Evolutionary conservation across 768 basidiomycete species (phyloP).

Genomic region (Russula lepida): DNA sequence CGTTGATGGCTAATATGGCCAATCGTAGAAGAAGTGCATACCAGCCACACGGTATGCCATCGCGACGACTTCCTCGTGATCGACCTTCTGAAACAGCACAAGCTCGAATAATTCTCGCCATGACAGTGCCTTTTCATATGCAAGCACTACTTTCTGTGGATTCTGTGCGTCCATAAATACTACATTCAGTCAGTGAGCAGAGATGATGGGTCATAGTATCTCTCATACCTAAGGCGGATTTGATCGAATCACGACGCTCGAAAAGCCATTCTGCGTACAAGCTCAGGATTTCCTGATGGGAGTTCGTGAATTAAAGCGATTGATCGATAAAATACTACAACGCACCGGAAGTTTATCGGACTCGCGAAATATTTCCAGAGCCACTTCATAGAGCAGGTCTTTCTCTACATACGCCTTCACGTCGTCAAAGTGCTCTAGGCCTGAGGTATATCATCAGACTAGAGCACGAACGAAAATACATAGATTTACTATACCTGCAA

Average conservation of each 20-base stretch:
- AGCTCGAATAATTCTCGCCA: constrained; percentile 92
- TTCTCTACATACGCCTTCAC: constrained; percentile 71
- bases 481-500: constrained; percentile 44
- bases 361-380: constrained; percentile 64
- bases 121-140: constrained; percentile 77
- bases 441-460: constrained; percentile 30
- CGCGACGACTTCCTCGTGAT: constrained; percentile 48
- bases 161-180: constrained; percentile 67
- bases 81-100: constrained; percentile 43
- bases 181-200: constrained; percentile 25
- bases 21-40: constrained; percentile 30
- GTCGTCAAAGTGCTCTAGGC: constrained; percentile 65
- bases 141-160: constrained; percentile 68
- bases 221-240: constrained; percentile 69
- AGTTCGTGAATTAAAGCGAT: not conserved
- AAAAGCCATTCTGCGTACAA: constrained; percentile 84
- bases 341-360: constrained; percentile 57
- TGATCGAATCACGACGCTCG: constrained; percentile 68
- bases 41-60: constrained; percentile 77
- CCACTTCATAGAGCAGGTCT: constrained; percentile 66
- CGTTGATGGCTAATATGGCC: not conserved
- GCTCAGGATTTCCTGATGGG: constrained; percentile 50
- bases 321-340: not conserved
- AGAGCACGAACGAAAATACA: not conserved
- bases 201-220: too few species aligned